Base-by-base conservation (phyloP, 2,329 filamentous ascomycete genomes). In the Calonectria hongkongensis region DNA sequence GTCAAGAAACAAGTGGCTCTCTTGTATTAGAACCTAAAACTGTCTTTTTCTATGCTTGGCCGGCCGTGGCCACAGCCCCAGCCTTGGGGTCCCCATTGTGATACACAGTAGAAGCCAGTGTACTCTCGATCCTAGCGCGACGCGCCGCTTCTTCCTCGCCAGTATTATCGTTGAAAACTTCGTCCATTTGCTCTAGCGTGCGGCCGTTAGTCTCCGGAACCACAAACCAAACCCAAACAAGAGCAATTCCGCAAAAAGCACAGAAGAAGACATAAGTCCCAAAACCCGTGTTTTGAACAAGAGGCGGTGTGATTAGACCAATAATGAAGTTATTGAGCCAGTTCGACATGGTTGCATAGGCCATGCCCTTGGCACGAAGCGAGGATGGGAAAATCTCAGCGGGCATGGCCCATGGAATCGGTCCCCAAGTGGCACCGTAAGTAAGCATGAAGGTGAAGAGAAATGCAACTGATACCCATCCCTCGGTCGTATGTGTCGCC, bases 261-360 rank as follows among this genome's bases (percentile, higher is more conserved):
- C 88, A 86, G 79, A 92, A 92, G 73, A 92, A 91, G 73, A 92
- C 83, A 79, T 91, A 93, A 0, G 89, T 88, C 2, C 88, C 89
- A 43, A 76, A 83, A 1, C 79, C 79, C 10, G 75, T 89, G 62
- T 89, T 87, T 69, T 90, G 84, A 7, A 93, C 86, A 4, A 93
- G 85, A 0, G 90, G 89, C 0, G 75, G 72, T 0, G 74, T 74
- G 2, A 76, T 74, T 3, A 75, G 72, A 1, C 74, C 79, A 30
- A 92, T 90, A 63, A 91, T 88, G 74, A 92, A 92, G 79, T 93
- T 92, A 79, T 89, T 90, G 3, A 92, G 77, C 85, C 91, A 93
- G 79, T 90, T 79, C 78, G 87, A 88, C 73, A 87, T 89, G 0
- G 90, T 91, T 0, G 88, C 87, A 10, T 92, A 83, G 0, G 91